phyloP scores from a whole-genome alignment of 2,329 filamentous ascomycete genomes.

The Intubia oerlemansii region DNA sequence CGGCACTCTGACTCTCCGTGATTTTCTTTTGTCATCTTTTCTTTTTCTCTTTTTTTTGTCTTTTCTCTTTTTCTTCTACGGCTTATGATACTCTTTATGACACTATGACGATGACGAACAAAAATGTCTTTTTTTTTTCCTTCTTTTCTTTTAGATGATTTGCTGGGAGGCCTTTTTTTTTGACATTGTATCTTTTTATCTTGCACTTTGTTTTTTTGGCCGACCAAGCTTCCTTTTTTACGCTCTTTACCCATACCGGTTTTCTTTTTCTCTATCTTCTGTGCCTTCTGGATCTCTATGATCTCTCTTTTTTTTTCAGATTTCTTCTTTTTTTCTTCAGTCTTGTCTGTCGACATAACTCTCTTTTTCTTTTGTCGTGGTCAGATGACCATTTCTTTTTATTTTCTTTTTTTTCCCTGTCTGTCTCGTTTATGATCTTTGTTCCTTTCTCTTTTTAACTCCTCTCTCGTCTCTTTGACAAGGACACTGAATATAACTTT shows the following conservation, averaged over 20 bases:
- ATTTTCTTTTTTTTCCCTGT: not conserved
- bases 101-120: too few species aligned
- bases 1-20: slow-evolving; percentile 27
- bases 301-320: too few species aligned
- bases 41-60: not conserved
- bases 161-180: slow-evolving; percentile 6
- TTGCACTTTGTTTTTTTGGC: not conserved
- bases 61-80: not conserved
- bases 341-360: not conserved
- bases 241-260: not conserved
- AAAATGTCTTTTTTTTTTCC: too few species aligned
- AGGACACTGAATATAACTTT: too few species aligned
- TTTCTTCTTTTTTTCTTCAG: not conserved
- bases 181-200: slow-evolving; percentile 1
- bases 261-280: not conserved
- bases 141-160: slow-evolving; percentile 4
- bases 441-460: too few species aligned
- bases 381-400: not conserved
- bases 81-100: too few species aligned
- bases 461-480: too few species aligned
- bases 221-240: not conserved
- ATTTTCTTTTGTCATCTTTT: slow-evolving; percentile 1
- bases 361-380: not conserved
- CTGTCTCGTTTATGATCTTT: too few species aligned
- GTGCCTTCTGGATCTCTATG: not conserved